Evolutionary conservation across 129 eudicot genomes (phyloP), one percentile per base, ranked within the genome.

Genomic region (Gnaphalium uliginosum): DNA sequence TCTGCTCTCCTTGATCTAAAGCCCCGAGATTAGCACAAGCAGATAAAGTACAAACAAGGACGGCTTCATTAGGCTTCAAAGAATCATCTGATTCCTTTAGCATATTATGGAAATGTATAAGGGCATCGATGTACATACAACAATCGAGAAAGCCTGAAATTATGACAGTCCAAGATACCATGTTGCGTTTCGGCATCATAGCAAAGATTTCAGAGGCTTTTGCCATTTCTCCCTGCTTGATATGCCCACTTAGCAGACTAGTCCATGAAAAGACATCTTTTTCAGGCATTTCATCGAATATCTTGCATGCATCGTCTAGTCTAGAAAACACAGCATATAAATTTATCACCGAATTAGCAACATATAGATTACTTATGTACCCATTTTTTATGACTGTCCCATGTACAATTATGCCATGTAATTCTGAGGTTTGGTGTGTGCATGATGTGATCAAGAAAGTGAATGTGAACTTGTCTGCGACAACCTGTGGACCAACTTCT

Each of bases 191-290:
- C 0, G 96, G 91, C 93, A 90, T 94, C 75, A 65, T 61, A 33
- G 51, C n/a, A 66, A 90, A 90, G 27, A 89, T 19, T 32, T 84
- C 70, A 39, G 87, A 65, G 22, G 93, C 91, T 48, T 53, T 72
- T 39, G 8, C 62, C 84, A 94, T 84, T 48, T 90, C 86, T 26
- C 93, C 87, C 21, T 76, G 75, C 60, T 83, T 94, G 17, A 81
- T 84, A 79, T 84, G 87, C 51, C 91, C 93, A 82, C 87, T 73
- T 26, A 90, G 65, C 64, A 94, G 82, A 79, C 93, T 87, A 60
- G 97, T 93, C 98, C 98, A 94, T 4, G 97, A 85, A 76, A 85
- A 85, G 43, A 90, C 97, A 59, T 93, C 98, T 68, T 87, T 63
- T 23, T 77, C 81, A 18, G 87, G 21, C 96, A 93, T 88, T 84